Conservation (phyloP, 495 filamentous ascomycete genomes). For the Xylaria nigripes region DNA sequence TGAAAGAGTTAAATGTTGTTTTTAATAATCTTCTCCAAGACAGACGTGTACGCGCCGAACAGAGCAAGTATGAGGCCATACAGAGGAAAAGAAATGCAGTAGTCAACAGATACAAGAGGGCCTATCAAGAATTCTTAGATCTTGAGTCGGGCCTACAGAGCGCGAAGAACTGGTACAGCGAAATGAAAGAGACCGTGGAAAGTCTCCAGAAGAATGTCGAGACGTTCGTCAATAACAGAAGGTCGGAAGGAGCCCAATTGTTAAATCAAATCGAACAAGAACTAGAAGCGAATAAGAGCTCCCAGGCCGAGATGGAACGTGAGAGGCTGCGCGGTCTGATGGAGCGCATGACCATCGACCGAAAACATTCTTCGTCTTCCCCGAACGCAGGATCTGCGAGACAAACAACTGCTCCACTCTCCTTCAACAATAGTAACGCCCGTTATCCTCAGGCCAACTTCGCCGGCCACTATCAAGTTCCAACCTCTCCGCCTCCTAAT, state of each 20-base stretch:
- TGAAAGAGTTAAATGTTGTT: slow-evolving; percentile 88
- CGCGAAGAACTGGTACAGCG: slow-evolving; percentile 85
- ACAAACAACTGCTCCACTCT: slow-evolving; percentile 42
- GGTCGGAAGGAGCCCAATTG: slow-evolving; percentile 84
- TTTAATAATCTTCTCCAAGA: slow-evolving; percentile 89
- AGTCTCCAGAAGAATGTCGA: slow-evolving; percentile 96
- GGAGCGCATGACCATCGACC: slow-evolving; percentile 87
- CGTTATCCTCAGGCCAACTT: slow-evolving; percentile 43
- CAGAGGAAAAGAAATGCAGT: slow-evolving; percentile 75
- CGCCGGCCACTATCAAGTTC: slow-evolving; percentile 43
- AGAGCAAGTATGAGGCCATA: slow-evolving; percentile 86
- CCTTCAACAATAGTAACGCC: slow-evolving; percentile 25
- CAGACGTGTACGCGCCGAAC: slow-evolving; percentile 85
- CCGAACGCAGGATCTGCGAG: slow-evolving; percentile 38
- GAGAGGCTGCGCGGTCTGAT: slow-evolving; percentile 81
- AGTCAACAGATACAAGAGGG: slow-evolving; percentile 79
- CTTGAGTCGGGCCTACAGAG: slow-evolving; percentile 77
- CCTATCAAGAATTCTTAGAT: slow-evolving; percentile 87
- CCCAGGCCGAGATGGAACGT: slow-evolving; percentile 76
- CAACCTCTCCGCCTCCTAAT: slow-evolving; percentile 41
- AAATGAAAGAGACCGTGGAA: slow-evolving; percentile 93
- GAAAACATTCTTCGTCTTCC: slow-evolving; percentile 33
- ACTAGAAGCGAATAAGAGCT: slow-evolving; percentile 55
- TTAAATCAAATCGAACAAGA: slow-evolving; percentile 80
- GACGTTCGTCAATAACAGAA: slow-evolving; percentile 87